phyloP scores from a whole-genome alignment of 164 flowering plant species.

The Tinospora cordifolia region DNA sequence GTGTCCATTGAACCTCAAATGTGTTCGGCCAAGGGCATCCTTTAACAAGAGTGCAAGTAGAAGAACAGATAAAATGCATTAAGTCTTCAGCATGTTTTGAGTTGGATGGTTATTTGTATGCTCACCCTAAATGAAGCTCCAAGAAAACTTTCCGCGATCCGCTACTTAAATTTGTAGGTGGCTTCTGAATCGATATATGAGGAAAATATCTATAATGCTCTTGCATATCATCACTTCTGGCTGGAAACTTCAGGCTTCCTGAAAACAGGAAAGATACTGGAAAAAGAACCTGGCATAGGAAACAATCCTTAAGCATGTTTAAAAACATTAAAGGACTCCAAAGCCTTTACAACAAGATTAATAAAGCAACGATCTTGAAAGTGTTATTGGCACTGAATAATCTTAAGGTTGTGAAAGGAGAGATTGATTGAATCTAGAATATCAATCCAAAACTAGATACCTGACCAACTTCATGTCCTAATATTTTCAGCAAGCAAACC shows the following conservation, averaged over 20 bases:
- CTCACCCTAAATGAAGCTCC: constrained; percentile 80
- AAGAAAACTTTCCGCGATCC: constrained; percentile 62
- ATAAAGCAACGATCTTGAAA: background rate
- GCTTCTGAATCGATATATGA: constrained; percentile 33
- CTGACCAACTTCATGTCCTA: no score
- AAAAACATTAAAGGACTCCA: background rate
- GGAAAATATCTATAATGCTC: constrained; percentile 52
- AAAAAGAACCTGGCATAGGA: constrained; percentile 60
- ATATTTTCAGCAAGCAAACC: no score
- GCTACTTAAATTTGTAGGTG: constrained; percentile 24
- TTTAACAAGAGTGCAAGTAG: background rate
- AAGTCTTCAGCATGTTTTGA: background rate
- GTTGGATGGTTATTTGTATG: background rate
- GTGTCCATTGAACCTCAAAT: background rate
- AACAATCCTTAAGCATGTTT: constrained; percentile 3
- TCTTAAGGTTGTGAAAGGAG: background rate
- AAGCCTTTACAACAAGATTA: background rate
- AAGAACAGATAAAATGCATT: background rate
- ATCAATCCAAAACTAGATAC: no score
- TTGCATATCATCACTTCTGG: constrained; percentile 40
- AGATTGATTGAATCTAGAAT: no score
- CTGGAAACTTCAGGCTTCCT: constrained; percentile 65
- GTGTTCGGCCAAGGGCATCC: background rate
- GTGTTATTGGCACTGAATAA: background rate
- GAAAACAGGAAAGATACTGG: constrained; percentile 71